Evolutionary conservation across 1,139 yeast species (phyloP).

Genomic region (Taphrina wiesneri): DNA sequence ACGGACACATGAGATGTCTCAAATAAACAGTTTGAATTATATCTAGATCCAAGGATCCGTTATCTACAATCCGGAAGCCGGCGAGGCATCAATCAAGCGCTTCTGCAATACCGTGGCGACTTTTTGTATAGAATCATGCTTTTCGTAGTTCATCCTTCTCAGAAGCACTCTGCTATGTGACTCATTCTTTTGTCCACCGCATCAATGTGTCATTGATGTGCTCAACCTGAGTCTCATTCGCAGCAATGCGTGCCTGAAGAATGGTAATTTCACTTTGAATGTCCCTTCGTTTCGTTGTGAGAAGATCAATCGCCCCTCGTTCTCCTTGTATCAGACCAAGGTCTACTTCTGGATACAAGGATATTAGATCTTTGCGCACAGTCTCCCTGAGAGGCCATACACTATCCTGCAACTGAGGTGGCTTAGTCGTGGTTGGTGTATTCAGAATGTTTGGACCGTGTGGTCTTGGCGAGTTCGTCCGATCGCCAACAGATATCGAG

Average conservation of each 20-base stretch:
- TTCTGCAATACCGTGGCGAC: not conserved
- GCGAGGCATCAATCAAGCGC: not conserved
- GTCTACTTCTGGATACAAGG: constrained; percentile 22
- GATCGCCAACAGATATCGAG: not conserved
- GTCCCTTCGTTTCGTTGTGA: constrained; percentile 4
- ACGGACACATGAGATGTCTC: not conserved
- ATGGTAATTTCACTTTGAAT: constrained; percentile 10
- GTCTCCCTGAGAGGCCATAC: constrained; percentile 10
- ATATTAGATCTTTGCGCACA: constrained; percentile 9
- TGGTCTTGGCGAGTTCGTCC: not conserved
- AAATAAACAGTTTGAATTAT: not conserved
- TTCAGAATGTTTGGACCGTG: constrained; percentile 20
- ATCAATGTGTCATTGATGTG: constrained; percentile 2
- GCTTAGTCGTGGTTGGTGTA: constrained; percentile 13
- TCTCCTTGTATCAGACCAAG: constrained; percentile 7
- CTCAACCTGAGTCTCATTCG: not conserved
- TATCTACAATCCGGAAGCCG: not conserved
- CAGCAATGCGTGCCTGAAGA: not conserved
- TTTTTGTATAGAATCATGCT: not conserved
- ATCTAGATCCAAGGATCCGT: not conserved
- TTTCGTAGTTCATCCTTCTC: not conserved
- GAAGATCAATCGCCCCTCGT: constrained; percentile 15
- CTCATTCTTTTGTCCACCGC: constrained; percentile 13
- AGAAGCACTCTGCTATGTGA: not conserved
- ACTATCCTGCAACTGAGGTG: constrained; percentile 14